Base-by-base conservation (phyloP, 139 green algal species). In the Microglena sp. region DNA sequence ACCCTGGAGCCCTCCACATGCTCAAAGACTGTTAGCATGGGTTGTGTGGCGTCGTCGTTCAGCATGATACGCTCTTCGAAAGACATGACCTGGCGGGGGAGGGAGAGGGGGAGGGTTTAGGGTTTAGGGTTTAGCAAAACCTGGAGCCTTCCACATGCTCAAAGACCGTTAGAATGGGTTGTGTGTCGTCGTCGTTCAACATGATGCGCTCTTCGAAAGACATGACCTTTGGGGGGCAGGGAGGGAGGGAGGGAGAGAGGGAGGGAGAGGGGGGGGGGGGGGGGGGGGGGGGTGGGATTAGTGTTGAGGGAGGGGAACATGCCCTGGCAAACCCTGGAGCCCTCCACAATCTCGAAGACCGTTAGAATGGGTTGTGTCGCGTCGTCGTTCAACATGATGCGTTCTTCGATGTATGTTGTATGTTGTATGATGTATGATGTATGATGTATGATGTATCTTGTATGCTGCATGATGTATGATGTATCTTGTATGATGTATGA, bases 341-440 rank as follows among this genome's bases (percentile, higher is more conserved):
- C 85, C n/a, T 82, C 63, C 34, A 84, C 67, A 61, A 87, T 78
- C 66, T 84, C 78, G 67, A 89, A 91, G 33, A 91, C 55, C 4
- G 85, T 85, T 4, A 91, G 77, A 31, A 56, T 68, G 5, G 82
- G 82, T 32, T 56, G 61, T 22, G 45, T 61, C 27, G 58, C 15
- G 44, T 75, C 71, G 31, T 73, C 71, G 21, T 56, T 70, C 21
- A 71, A 56, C 34, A 70, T 78, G 40, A 82, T 69, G 3, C 64
- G 61, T 36, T 87, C 75, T 33, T n/a, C n/a, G 72, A 91, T n/a
- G n/a, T n/a, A n/a, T n/a, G n/a, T n/a, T n/a, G n/a, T n/a, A n/a
- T n/a, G n/a, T n/a, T n/a, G n/a, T n/a, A n/a, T n/a, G n/a, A n/a
- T n/a, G n/a, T n/a, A n/a, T n/a, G n/a, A n/a, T n/a, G n/a, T n/a